Evolutionary conservation across 768 basidiomycete species (phyloP).

Genomic region (Paxillus involutus): DNA sequence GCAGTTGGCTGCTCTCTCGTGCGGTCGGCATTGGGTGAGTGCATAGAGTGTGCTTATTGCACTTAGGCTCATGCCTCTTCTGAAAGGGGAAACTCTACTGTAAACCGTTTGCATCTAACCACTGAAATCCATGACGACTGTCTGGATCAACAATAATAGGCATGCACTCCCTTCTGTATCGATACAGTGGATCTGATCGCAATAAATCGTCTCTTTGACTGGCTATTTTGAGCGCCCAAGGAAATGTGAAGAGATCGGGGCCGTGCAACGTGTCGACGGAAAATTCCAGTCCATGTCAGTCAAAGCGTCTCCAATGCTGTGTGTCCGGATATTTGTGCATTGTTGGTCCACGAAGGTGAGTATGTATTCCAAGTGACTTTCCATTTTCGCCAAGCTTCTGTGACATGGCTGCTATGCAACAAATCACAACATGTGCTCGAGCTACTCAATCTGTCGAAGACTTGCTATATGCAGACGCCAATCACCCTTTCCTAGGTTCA

Average conservation of each 20-base stretch:
- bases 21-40: constrained; percentile 76
- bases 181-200: background rate
- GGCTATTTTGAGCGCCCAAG: background rate
- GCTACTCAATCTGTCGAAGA: background rate
- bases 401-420: background rate
- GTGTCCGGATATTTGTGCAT: background rate
- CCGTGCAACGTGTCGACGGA: background rate
- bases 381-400: background rate
- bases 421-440: background rate
- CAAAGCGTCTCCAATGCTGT: constrained; percentile 11
- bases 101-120: constrained; percentile 8
- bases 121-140: background rate
- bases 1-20: constrained; percentile 87
- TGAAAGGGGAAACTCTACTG: constrained; percentile 34
- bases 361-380: background rate
- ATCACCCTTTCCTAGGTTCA: background rate
- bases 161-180: background rate
- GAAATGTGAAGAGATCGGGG: background rate
- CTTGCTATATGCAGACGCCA: background rate
- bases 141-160: background rate
- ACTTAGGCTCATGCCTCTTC: constrained; percentile 7
- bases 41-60: background rate
- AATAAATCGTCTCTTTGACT: background rate
- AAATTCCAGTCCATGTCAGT: background rate
- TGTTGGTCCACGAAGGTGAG: constrained; percentile 5